Evolutionary conservation across 2,329 filamentous ascomycete genomes (phyloP), one percentile per base, ranked within the genome.

Genomic region (Apiospora koreana): DNA sequence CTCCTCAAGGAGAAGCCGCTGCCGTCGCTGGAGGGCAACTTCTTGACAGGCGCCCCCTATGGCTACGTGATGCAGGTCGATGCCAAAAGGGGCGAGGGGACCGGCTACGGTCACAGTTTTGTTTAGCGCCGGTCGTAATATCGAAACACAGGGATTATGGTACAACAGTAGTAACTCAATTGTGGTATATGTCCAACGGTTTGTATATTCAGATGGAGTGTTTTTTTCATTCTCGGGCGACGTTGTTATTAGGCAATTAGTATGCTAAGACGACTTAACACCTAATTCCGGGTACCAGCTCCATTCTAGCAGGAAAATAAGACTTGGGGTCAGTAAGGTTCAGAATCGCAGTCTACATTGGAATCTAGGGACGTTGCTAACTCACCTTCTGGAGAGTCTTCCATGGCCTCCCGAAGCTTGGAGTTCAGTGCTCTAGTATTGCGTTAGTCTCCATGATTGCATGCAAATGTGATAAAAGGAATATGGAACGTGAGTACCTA

Each of bases 351-450:
- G n/a, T 67, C 2, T 23, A 67, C 8, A 31, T 35, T 28, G 42
- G 16, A 16, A 25, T 45, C 7, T 31, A 25, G 25, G 25, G 9
- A 10, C 0, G 25, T 3, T 67, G 41, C 28, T 6, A 14, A 48
- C 65, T 67, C 43, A 67, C 65, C 28, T 67, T 67, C 65, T 28
- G 65, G 65, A n/a, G 42, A 42, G 48, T 67, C 5, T 21, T 67
- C 43, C 65, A 67, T 67, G 28, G 65, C 43, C 65, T 31, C 10
- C 23, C 65, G 65, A 38, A 67, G 48, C 3, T 31, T 67, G 23
- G 23, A 14, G 12, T 48, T 67, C 23, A 25, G 65, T 12, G 16
- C 50, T 54, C 50, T 54, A 18, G 50, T 54, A 3, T 2, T 18
- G 6, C 14, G 50, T 54, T 31, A 54, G 50, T 54, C 8, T 31